Base-by-base conservation (phyloP, 352 stramenopile species). In the Pythium pyrilobum region DNA sequence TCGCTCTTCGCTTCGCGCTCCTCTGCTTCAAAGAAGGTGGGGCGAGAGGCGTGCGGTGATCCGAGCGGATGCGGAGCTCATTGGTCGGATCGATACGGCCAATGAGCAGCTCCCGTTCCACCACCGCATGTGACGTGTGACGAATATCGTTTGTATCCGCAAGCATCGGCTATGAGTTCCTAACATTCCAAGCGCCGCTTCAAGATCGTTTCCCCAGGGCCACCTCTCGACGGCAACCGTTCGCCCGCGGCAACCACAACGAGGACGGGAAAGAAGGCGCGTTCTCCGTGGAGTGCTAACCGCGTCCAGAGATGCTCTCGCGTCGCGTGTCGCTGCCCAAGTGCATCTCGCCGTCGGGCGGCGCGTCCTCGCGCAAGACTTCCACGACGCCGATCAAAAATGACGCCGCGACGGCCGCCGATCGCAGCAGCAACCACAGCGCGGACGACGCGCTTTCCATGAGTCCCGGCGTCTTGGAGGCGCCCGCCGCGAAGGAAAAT, bases 281-380 rank as follows among this genome's bases (percentile, higher is more conserved):
- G 8, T 43, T 9, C 11, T 20, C 20, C 12, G 12, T 0, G 31
- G 21, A 52, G 8, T 12, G 44, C 40, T 23, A 33, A 12, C 23
- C 33, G 23, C 12, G 40, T n/a, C n/a, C n/a, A n/a, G n/a, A n/a
- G 15, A 66, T 66, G 58, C 40, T 61, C 9, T 38, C 51, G 10
- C 58, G 58, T 13, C 52, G 52, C n/a, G 45, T 60, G 38, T 53
- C 51, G 50, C 51, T 66, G 38, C 58, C 58, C 31, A 66, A 66
- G 38, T 66, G 58, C 45, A 60, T 60, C 40, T 61, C 58, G 10
- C 58, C 51, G 25, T 61, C 58, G 23, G 31, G 28, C 23, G 46
- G 34, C 39, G 46, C 23, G 5, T 2, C 45, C n/a, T 29, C 45
- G 2, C 29, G 37, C 16, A 13, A 25, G 7, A 37, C 32, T 36